Evolutionary conservation across 768 basidiomycete species (phyloP).

Genomic region (Leccinum barrowsii): DNA sequence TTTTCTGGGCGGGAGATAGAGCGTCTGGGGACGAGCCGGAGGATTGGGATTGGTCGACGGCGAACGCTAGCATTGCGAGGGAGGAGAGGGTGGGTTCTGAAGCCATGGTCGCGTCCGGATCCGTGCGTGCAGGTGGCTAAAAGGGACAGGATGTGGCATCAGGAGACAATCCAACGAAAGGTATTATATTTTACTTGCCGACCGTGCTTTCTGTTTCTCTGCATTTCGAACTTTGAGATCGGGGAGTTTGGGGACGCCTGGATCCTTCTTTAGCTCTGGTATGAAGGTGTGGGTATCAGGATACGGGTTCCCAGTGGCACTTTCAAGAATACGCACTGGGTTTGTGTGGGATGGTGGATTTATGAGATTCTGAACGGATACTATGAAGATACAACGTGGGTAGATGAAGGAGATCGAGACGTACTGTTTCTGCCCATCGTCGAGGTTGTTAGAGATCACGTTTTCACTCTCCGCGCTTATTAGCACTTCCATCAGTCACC

Average conservation of each 20-base stretch:
- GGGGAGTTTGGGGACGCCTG: slow-evolving; percentile 81
- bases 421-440: slow-evolving; percentile 33
- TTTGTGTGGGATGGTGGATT: slow-evolving; percentile 25
- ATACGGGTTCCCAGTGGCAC: slow-evolving; percentile 3
- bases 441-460: neutral
- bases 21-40: slow-evolving; percentile 30
- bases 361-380: slow-evolving; percentile 20
- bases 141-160: neutral
- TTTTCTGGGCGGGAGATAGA: slow-evolving; percentile 37
- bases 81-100: slow-evolving; percentile 69
- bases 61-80: slow-evolving; percentile 48
- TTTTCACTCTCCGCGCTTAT: slow-evolving; percentile 13
- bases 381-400: neutral
- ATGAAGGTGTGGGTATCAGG: neutral
- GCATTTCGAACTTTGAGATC: slow-evolving; percentile 61
- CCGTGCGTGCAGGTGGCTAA: slow-evolving; percentile 29
- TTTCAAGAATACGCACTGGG: slow-evolving; percentile 15
- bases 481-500: neutral
- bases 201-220: slow-evolving; percentile 43
- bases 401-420: slow-evolving; percentile 2
- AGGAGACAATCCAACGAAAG: neutral
- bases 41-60: slow-evolving; percentile 12
- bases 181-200: slow-evolving; percentile 30
- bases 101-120: slow-evolving; percentile 64
- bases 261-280: slow-evolving; percentile 82